Conservation (phyloP, 2,329 filamentous ascomycete species). For the Graphium sp. region DNA sequence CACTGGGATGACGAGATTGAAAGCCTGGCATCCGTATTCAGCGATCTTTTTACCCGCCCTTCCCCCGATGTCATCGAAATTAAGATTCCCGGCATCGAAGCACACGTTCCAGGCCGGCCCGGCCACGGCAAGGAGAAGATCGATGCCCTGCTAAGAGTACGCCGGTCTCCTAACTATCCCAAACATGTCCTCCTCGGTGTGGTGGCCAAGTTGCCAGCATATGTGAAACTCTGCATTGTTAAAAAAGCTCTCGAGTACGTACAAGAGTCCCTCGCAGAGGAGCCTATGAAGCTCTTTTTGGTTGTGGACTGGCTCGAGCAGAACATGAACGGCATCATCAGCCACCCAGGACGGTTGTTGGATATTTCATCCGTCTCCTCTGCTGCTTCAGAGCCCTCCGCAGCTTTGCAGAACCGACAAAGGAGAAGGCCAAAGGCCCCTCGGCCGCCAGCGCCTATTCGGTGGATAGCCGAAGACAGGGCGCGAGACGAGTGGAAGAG, state of each 20-base stretch:
- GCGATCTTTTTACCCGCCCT: conserved; percentile 47
- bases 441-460: conserved; percentile 43
- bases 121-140: conserved; percentile 28
- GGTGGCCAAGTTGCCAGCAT: conserved; percentile 60
- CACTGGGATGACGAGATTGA: conserved; percentile 75
- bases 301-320: conserved; percentile 84
- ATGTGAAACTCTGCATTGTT: conserved; percentile 81
- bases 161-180: conserved; percentile 62
- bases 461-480: conserved; percentile 41
- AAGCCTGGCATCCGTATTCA: conserved; percentile 75
- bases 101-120: too few relatives aligned
- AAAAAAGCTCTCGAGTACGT: conserved; percentile 61
- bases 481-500: conserved; percentile 54
- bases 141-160: conserved; percentile 45
- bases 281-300: conserved; percentile 79
- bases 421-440: conserved; percentile 24
- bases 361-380: conserved; percentile 71
- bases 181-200: conserved; percentile 52
- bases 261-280: conserved; percentile 53
- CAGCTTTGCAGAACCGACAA: conserved; percentile 10
- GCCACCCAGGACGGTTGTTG: conserved; percentile 65
- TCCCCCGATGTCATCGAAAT: conserved; percentile 54
- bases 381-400: conserved; percentile 38
- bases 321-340: conserved; percentile 65
- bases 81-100: conserved; percentile 39